Percentiles rank a stretch among this genome's conserved stretches.
These are phyloP conservation scores for Alternaria arborescens DNA, from an alignment of 2,329 filamentous ascomycete genomes.

Conservation along the genomic window DNA sequence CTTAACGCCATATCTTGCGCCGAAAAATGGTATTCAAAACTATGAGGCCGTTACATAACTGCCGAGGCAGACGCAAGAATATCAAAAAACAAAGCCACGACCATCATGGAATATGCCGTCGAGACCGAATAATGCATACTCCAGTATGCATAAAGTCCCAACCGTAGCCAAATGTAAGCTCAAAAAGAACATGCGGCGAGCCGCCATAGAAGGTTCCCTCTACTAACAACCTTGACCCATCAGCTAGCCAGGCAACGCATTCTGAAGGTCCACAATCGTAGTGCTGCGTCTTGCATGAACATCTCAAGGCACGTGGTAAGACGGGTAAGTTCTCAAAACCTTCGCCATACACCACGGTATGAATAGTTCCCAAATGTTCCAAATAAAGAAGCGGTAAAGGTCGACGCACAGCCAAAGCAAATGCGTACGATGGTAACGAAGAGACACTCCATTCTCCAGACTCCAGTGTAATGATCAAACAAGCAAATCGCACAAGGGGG, in stretches of 20 bases:
- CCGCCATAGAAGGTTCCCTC: constrained; percentile 35
- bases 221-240: constrained; percentile 26
- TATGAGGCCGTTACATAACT: constrained; percentile 15
- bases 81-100: constrained; percentile 25
- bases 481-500: constrained; percentile 53
- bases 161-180: constrained; percentile 20
- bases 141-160: constrained; percentile 19
- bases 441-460: constrained; percentile 27
- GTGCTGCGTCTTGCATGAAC: not conserved
- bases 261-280: constrained; percentile 19
- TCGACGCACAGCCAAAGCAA: constrained; percentile 8
- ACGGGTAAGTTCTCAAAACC: not conserved
- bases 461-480: constrained; percentile 40
- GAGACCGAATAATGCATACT: constrained; percentile 21
- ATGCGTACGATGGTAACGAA: constrained; percentile 16
- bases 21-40: constrained; percentile 13
- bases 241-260: constrained; percentile 36
- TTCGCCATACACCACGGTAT: constrained; percentile 16
- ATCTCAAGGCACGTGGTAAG: not conserved
- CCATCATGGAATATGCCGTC: constrained; percentile 33
- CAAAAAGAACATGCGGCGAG: constrained; percentile 23
- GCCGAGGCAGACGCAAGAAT: constrained; percentile 23
- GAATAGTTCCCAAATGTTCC: constrained; percentile 9
- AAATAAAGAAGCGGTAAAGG: not conserved
- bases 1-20: constrained; percentile 22